Percentiles rank a stretch among this genome's conserved stretches.
Evolutionary conservation across 2,329 filamentous ascomycete species (phyloP).

Genomic region (Colletotrichum abscissum): DNA sequence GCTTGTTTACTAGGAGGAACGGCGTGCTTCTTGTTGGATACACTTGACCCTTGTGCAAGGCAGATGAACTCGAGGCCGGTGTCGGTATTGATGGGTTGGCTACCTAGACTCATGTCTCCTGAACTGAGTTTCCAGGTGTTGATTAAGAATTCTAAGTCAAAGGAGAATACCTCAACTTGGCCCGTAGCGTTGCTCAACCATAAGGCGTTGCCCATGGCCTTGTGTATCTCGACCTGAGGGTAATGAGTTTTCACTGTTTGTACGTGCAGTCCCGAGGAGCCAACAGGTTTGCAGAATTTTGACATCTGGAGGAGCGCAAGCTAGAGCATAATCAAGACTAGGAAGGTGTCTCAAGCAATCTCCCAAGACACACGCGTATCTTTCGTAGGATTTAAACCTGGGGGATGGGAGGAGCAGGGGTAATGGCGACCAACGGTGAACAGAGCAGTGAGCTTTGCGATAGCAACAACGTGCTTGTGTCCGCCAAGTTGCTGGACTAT

Average conservation of each 20-base stretch:
- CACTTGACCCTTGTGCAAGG: not conserved
- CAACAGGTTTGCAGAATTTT: not conserved
- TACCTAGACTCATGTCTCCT: not conserved
- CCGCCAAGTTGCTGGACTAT: not conserved
- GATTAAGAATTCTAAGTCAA: no score
- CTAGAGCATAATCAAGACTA: not conserved
- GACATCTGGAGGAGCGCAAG: not conserved
- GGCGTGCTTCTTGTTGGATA: not conserved
- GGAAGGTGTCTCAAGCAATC: not conserved
- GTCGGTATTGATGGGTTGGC: not conserved
- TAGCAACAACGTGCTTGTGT: slow-evolving; percentile 1
- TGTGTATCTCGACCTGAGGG: not conserved
- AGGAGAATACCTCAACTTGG: no score
- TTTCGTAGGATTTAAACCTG: not conserved
- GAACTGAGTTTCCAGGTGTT: no score
- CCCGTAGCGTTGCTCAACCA: no score
- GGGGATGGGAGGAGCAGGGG: not conserved
- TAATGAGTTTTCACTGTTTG: not conserved
- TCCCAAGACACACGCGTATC: not conserved
- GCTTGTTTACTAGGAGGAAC: not conserved
- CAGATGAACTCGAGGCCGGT: not conserved
- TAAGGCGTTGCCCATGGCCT: not conserved
- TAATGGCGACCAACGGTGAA: not conserved
- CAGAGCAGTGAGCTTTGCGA: slow-evolving; percentile 3
- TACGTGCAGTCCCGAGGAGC: not conserved